Conservation (phyloP, 2,329 filamentous ascomycete genomes). For the Aspergillus amoenus region DNA sequence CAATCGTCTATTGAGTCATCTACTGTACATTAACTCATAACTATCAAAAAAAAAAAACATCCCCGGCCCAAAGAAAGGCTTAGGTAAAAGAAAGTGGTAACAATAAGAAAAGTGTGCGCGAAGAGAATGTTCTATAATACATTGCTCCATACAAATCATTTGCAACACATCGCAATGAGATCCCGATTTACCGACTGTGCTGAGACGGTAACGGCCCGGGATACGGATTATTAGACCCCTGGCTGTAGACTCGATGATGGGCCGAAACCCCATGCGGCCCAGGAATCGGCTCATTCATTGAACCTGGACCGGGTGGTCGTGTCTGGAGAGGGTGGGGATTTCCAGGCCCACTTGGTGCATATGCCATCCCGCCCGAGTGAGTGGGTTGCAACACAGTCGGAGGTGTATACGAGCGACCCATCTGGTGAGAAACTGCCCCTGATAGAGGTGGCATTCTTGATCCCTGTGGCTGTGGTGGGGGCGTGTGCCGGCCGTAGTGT, state of each 20-base stretch:
- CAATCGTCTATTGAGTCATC: slow-evolving; percentile 16
- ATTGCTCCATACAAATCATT: slow-evolving; percentile 6
- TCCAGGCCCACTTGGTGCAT: slow-evolving; percentile 27
- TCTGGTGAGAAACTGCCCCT: slow-evolving; percentile 25
- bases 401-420: slow-evolving; percentile 42
- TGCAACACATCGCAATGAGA: slow-evolving; percentile 4
- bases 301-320: slow-evolving; percentile 26
- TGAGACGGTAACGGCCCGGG: slow-evolving; percentile 27
- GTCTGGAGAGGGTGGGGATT: slow-evolving; percentile 29
- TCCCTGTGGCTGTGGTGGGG: slow-evolving; percentile 31
- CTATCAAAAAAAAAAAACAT: background rate
- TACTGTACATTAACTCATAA: slow-evolving; percentile 20
- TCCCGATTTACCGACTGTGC: slow-evolving; percentile 26
- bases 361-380: slow-evolving; percentile 28
- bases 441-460: slow-evolving; percentile 25
- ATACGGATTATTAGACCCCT: slow-evolving; percentile 33
- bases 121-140: slow-evolving; percentile 13
- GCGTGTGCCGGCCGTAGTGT: slow-evolving; percentile 35
- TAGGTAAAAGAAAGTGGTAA: background rate
- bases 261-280: slow-evolving; percentile 19
- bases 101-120: background rate
- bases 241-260: slow-evolving; percentile 41
- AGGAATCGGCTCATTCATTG: slow-evolving; percentile 23
- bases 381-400: slow-evolving; percentile 33
- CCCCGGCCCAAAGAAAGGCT: background rate